Evolutionary conservation across 129 eudicot species (phyloP), one percentile per base, ranked within the genome.

Genomic region (Daucus carota): DNA sequence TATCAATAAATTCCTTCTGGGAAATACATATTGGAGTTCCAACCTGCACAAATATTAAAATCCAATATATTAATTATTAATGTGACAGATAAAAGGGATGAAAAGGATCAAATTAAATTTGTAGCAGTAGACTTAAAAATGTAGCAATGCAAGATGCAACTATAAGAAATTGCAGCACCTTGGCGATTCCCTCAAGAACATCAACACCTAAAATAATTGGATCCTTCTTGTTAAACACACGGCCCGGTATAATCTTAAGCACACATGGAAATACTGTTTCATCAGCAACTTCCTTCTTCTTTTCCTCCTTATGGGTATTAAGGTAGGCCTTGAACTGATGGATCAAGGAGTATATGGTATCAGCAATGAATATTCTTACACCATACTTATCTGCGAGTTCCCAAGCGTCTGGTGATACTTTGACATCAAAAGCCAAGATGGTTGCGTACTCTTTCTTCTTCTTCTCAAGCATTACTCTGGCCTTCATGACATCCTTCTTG

Each of bases 1-100:
- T 93, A 66, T 89, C 96, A 67, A 93, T 86, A 72, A 90, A 90
- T 0, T 93, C 96, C 80, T 76, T 86, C 69, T 80, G 83, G 40
- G 96, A 97, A 76, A 93, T 85, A 78, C 98, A 93, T 72, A 93
- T 84, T 31, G 98, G 98, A 83, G 98, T 90, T 66, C 98, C 98
- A 74, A 93, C 74, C 97, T 93, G 88, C 68, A 78, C 50, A 68
- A 11, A 68, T 38, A 34, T 10, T 29, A 29, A 54, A 22, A 54
- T 54, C 2, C 63, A 54, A 7, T n/a, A 54, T 8, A 22, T 45
- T 54, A 20, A 26, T 50, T 50, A 50, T 17, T 20, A n/a, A n/a
- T n/a, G n/a, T n/a, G n/a, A n/a, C n/a, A n/a, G 12, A 54, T 9
- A 54, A 8, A 50, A 22, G 63, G 8, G 28, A 54, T n/a, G 63